Evolutionary conservation across 208 protist genomes (phyloP).

Genomic region (Sergeia podlipaevii): DNA sequence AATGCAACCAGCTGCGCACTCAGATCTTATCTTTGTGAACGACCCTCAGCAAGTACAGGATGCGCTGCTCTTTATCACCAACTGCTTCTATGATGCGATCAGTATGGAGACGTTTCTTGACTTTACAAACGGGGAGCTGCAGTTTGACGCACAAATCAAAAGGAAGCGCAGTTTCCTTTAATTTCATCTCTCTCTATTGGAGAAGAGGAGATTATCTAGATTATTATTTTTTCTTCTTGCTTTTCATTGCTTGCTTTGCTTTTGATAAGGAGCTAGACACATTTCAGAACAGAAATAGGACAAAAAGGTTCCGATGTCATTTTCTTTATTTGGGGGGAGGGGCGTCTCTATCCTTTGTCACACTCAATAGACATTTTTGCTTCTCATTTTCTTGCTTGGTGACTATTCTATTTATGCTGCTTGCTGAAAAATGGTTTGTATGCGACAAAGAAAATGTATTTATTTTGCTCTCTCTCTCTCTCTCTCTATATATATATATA

Average conservation of each 20-base stretch:
- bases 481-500: neutral
- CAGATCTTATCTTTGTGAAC: slow-evolving; percentile 40
- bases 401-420: no score
- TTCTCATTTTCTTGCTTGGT: no score
- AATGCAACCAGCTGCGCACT: slow-evolving; percentile 1
- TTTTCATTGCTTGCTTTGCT: no score
- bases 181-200: slow-evolving; percentile 6
- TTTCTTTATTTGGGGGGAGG: no score
- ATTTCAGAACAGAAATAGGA: no score
- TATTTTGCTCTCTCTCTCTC: slow-evolving; percentile 5
- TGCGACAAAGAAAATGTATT: no score
- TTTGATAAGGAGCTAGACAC: no score
- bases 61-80: slow-evolving; percentile 68
- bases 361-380: no score
- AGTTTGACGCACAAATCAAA: slow-evolving; percentile 57
- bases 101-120: slow-evolving; percentile 60
- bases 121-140: slow-evolving; percentile 55
- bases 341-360: no score
- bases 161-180: slow-evolving; percentile 15
- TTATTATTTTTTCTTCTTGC: slow-evolving; percentile 7
- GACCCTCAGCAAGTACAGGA: slow-evolving; percentile 56
- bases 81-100: slow-evolving; percentile 56
- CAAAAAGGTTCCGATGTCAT: no score
- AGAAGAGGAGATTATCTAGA: no score
- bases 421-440: no score